phyloP scores from a whole-genome alignment of 441 rosid genomes.

The Croton laevigatus region DNA sequence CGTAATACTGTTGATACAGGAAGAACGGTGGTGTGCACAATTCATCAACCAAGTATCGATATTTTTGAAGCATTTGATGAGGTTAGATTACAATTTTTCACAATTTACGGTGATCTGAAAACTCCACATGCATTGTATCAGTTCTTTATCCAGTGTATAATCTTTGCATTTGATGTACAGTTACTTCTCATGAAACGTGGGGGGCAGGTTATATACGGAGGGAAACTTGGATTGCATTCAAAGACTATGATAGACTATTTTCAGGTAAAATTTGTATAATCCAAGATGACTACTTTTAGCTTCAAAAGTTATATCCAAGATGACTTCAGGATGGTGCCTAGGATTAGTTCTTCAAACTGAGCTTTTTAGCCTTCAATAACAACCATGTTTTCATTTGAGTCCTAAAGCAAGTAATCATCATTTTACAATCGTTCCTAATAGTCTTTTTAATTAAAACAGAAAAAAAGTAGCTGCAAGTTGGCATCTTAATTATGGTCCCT shows the following conservation, averaged over 20 bases:
- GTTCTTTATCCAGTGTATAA: constrained; percentile 21
- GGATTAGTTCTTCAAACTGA: not conserved
- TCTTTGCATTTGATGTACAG: constrained; percentile 37
- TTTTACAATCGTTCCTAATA: not conserved
- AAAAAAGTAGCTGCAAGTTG: not conserved
- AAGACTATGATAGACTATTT: constrained; percentile 71
- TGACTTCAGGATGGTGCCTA: not conserved
- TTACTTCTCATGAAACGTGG: constrained; percentile 96
- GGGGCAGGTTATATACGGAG: constrained; percentile 87
- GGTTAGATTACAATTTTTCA: constrained; percentile 37
- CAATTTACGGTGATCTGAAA: constrained; percentile 8
- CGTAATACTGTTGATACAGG: constrained; percentile 98
- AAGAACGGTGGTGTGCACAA: constrained; percentile 92
- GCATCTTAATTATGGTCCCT: not conserved
- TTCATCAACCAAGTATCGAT: constrained; percentile 93
- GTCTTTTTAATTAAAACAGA: not conserved
- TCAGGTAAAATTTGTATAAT: constrained; percentile 49
- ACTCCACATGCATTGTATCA: not conserved
- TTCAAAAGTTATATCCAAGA: not conserved
- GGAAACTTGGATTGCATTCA: constrained; percentile 73
- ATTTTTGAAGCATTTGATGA: constrained; percentile 96
- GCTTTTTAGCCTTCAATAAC: not conserved
- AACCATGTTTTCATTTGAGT: not conserved
- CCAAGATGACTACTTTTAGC: constrained; percentile 1
- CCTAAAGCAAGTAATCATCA: not conserved